Evolutionary conservation across 768 basidiomycete genomes (phyloP).

Genomic region (Saitozyma podzolica): DNA sequence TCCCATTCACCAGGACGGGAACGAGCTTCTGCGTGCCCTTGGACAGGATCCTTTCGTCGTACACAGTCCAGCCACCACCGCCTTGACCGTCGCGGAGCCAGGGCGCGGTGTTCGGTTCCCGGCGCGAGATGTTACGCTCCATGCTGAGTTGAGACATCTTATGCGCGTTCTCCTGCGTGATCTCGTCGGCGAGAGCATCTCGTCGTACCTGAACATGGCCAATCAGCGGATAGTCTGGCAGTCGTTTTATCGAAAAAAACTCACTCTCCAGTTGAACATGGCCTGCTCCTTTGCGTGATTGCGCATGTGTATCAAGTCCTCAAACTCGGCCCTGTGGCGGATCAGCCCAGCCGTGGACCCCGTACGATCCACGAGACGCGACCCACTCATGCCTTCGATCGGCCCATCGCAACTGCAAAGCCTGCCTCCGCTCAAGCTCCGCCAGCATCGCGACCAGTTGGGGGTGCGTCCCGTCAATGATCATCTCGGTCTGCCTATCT

Average conservation of each 20-base stretch:
- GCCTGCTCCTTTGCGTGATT: constrained; percentile 16
- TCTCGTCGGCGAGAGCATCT: not conserved
- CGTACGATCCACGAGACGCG: not conserved
- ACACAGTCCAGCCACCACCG: constrained; percentile 35
- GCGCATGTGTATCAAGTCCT: constrained; percentile 19
- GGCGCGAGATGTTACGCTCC: constrained; percentile 17
- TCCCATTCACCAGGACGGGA: constrained; percentile 6
- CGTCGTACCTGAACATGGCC: not conserved
- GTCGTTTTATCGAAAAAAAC: not conserved
- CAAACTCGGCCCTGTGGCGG: constrained; percentile 13
- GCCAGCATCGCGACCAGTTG: constrained; percentile 25
- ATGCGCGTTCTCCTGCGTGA: constrained; percentile 15
- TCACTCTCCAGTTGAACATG: constrained; percentile 22
- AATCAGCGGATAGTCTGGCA: no score
- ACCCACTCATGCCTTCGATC: constrained; percentile 20
- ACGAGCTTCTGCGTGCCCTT: constrained; percentile 11
- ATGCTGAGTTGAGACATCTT: constrained; percentile 8
- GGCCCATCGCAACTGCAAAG: constrained; percentile 14
- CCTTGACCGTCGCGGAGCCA: constrained; percentile 23
- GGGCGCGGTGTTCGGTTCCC: constrained; percentile 9
- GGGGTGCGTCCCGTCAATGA: constrained; percentile 20
- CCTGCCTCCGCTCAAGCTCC: constrained; percentile 26
- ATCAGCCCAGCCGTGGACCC: not conserved
- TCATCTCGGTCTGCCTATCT: constrained; percentile 27
- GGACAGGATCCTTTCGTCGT: constrained; percentile 21